Evolutionary conservation across 2,329 filamentous ascomycete species (phyloP).

Genomic region (Colletotrichum sublineola): DNA sequence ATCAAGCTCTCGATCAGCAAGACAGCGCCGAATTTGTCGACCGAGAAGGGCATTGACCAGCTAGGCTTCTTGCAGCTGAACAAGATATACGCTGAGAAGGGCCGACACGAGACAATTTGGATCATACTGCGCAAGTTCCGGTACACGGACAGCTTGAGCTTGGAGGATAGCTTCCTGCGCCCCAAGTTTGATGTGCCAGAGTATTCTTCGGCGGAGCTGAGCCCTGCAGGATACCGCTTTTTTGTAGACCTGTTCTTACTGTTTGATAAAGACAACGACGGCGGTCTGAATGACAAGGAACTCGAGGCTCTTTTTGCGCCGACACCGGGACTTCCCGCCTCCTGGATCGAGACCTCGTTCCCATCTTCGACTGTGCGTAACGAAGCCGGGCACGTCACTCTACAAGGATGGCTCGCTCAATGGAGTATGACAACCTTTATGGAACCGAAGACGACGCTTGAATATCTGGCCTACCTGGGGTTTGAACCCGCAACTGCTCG

Average conservation of each 20-base stretch:
- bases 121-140: constrained; percentile 95
- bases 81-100: constrained; percentile 97
- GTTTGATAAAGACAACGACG: constrained; percentile 98
- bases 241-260: constrained; percentile 96
- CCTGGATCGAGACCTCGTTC: constrained; percentile 91
- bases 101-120: constrained; percentile 98
- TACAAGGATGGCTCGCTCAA: constrained; percentile 98
- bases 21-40: constrained; percentile 71
- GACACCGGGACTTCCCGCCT: constrained; percentile 87
- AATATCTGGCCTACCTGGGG: constrained; percentile 95
- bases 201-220: constrained; percentile 92
- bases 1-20: constrained; percentile 91
- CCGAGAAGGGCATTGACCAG: constrained; percentile 81
- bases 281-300: constrained; percentile 88
- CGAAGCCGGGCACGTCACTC: constrained; percentile 92
- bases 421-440: constrained; percentile 99
- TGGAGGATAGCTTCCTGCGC: constrained; percentile 91
- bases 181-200: constrained; percentile 96
- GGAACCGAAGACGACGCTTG: constrained; percentile 93
- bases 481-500: constrained; percentile 87
- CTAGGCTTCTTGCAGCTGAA: constrained; percentile 90
- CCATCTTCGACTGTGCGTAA: constrained; percentile 95
- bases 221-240: constrained; percentile 94
- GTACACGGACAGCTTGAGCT: constrained; percentile 93
- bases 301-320: constrained; percentile 90